These are phyloP conservation scores for Tuber calosporum DNA, from an alignment of 495 filamentous ascomycete species.

Conservation along the genomic window DNA sequence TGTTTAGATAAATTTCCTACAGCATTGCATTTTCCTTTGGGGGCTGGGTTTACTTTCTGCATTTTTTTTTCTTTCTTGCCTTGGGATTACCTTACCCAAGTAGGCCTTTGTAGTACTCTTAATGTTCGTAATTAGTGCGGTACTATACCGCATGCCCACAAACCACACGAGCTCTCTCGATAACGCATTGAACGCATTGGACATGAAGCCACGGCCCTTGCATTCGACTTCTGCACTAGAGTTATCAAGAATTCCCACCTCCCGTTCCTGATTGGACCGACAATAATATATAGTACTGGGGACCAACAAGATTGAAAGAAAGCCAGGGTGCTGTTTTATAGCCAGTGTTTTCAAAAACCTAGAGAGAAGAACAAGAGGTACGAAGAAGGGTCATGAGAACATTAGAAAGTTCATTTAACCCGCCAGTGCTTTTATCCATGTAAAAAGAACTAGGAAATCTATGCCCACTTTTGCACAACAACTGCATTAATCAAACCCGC, in stretches of 20 bases:
- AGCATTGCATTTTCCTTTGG: slow-evolving; percentile 10
- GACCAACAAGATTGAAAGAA: neutral
- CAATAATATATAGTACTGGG: neutral
- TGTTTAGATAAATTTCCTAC: slow-evolving; percentile 33
- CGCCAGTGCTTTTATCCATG: neutral
- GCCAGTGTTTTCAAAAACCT: slow-evolving; percentile 11
- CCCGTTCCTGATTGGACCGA: slow-evolving; percentile 5
- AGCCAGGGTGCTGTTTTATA: slow-evolving; percentile 28
- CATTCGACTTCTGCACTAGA: neutral
- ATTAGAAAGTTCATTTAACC: neutral
- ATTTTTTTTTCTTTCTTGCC: slow-evolving; percentile 10
- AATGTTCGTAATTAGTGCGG: neutral
- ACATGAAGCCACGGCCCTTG: neutral
- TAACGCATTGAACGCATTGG: neutral
- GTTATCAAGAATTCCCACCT: neutral
- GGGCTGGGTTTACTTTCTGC: slow-evolving; percentile 30
- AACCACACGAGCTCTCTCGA: neutral
- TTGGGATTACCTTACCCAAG: neutral
- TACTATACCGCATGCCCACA: neutral
- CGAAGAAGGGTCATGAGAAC: neutral
- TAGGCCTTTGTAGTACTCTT: neutral
- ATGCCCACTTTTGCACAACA: slow-evolving; percentile 69
- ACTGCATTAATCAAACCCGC: slow-evolving; percentile 63
- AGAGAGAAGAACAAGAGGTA: slow-evolving; percentile 5
- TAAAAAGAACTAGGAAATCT: slow-evolving; percentile 24